phyloP scores from a whole-genome alignment of 2,329 filamentous ascomycete species.

The Phyllachora maydis region DNA sequence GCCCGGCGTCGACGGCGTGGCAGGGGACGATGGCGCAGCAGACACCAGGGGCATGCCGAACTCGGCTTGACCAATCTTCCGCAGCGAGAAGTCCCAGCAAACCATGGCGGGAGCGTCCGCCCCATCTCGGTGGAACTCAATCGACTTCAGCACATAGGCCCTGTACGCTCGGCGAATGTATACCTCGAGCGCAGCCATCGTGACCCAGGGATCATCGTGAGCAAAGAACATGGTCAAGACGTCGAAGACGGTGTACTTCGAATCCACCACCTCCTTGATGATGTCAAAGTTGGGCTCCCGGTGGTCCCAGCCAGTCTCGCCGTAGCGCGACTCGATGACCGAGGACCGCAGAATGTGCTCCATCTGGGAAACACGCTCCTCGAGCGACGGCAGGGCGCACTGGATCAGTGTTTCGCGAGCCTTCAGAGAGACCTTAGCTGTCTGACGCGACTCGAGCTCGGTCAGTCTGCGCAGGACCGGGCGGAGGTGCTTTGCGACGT shows the following conservation, averaged over 20 bases:
- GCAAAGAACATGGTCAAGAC: constrained; percentile 90
- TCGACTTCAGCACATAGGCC: constrained; percentile 76
- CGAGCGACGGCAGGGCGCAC: constrained; percentile 84
- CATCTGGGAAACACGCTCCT: constrained; percentile 91
- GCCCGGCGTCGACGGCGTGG: constrained; percentile 51
- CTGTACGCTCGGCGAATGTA: constrained; percentile 94
- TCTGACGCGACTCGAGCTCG: constrained; percentile 67
- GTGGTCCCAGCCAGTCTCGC: constrained; percentile 93
- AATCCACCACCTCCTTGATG: constrained; percentile 95
- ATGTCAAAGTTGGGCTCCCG: constrained; percentile 75
- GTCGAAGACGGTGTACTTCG: constrained; percentile 95
- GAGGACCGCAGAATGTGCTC: constrained; percentile 94
- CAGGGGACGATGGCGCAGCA: constrained; percentile 66
- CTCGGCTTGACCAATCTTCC: constrained; percentile 82
- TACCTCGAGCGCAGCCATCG: constrained; percentile 80
- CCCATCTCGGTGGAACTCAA: constrained; percentile 75
- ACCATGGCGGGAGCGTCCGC: constrained; percentile 48
- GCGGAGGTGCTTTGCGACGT: constrained; percentile 74
- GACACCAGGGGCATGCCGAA: constrained; percentile 67
- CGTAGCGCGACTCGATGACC: constrained; percentile 91
- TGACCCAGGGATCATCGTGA: constrained; percentile 86
- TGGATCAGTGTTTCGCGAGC: constrained; percentile 95
- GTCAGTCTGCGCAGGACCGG: constrained; percentile 67
- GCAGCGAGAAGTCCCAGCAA: constrained; percentile 88
- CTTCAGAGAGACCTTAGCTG: constrained; percentile 92